Evolutionary conservation across 345 rosid species (phyloP).

Genomic region (Psidium friedrichsthalianum): DNA sequence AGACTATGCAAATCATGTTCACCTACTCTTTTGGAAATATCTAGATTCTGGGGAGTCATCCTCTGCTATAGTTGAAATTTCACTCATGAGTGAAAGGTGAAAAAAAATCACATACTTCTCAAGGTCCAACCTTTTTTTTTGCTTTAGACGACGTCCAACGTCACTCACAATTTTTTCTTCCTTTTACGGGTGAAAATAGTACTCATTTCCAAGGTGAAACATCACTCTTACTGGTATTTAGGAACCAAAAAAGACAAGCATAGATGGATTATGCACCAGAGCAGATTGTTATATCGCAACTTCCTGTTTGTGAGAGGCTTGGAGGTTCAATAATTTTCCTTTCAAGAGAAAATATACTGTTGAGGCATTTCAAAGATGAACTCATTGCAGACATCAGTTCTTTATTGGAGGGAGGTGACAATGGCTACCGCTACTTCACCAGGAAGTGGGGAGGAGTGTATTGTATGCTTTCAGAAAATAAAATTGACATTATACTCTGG

Average conservation of each 20-base stretch:
- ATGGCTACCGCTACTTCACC: not conserved
- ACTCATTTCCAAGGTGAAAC: not conserved
- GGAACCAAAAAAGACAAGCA: not conserved
- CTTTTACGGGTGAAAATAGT: not conserved
- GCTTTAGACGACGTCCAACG: not conserved
- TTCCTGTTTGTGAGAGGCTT: not conserved
- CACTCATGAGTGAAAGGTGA: not conserved
- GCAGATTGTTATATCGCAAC: not conserved
- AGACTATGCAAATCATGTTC: not conserved
- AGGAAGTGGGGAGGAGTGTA: not conserved
- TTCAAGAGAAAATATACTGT: not conserved
- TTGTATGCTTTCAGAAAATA: not conserved
- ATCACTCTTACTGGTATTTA: not conserved
- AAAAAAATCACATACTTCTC: not conserved
- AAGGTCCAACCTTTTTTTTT: not conserved
- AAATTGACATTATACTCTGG: not conserved
- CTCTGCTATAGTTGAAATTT: not conserved
- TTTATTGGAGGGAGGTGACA: not conserved
- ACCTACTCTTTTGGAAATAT: not conserved
- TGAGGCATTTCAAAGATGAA: not conserved
- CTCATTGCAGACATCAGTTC: not conserved
- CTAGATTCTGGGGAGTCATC: not conserved
- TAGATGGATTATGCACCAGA: not conserved
- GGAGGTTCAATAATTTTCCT: not conserved
- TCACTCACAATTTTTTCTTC: not conserved